Base-by-base conservation (phyloP, 345 rosid genomes). In the Populus davidiana region DNA sequence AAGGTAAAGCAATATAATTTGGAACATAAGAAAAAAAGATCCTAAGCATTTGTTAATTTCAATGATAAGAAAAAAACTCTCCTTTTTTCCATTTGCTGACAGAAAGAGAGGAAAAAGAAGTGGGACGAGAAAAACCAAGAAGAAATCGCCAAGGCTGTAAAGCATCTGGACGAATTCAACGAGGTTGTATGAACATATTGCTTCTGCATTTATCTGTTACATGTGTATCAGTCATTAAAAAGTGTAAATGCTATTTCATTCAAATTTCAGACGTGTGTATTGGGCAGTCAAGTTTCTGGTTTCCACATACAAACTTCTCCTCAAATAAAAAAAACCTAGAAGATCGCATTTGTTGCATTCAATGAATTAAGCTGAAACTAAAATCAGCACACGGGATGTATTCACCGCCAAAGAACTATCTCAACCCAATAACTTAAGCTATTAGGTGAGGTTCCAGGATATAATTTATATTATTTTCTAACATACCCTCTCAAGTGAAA, bases 61-160 rank as follows among this genome's bases (percentile, higher is more conserved):
- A 52, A 27, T 47, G 21, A 41, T 36, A 20, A 62, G 62, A 31
- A 52, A 49, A 49, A 5, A 35, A 18, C 59, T 52, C 23, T 69
- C 8, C 70, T 27, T 62, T 36, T 38, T 11, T 9, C 39, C 50
- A 67, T 8, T 71, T 80, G 20, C 50, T 71, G 71, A 66, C 84
- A 93, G 97, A 91, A 87, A 85, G 97, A 92, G 78, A 88, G 97
- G 73, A 91, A 85, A 86, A 96, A 90, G 85, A 89, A 56, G 76
- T 96, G 95, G 98, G 97, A 94, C 85, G 93, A 92, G 83, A 88
- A 89, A 80, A 91, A 86, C 79, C 96, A 93, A 81, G 97, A 91
- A 79, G 97, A 86, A 81, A 90, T 96, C 70, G 93, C 97, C 10
- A 87, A 86, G 87, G 93, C 97, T 82, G 86, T 94, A 50, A 91